Evolutionary conservation across 306 rosid species (phyloP).

Genomic region (Urtica urens): DNA sequence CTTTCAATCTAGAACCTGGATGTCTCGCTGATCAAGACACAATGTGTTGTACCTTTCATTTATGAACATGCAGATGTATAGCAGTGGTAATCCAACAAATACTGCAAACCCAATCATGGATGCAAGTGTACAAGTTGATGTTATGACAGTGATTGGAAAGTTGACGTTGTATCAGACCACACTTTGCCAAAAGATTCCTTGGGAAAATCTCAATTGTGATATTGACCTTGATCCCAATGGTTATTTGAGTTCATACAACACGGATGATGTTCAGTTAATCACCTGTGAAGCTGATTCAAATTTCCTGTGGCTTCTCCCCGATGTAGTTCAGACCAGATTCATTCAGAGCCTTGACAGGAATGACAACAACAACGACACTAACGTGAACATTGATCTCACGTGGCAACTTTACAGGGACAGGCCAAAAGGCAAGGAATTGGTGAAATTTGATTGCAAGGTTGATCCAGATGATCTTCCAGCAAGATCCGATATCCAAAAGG

Average conservation of each 20-base stretch:
- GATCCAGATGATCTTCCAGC: constrained; percentile 46
- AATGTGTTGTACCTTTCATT: constrained; percentile 4
- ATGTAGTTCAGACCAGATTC: constrained; percentile 53
- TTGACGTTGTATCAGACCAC: constrained; percentile 82
- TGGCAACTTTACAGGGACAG: constrained; percentile 78
- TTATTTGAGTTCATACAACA: constrained; percentile 55
- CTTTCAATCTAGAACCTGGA: no score
- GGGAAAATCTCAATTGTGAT: constrained; percentile 43
- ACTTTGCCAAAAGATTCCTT: constrained; percentile 61
- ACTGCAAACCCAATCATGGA: constrained; percentile 93
- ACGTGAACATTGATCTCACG: constrained; percentile 53
- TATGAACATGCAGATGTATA: constrained; percentile 67
- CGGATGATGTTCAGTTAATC: constrained; percentile 77
- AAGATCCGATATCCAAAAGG: constrained; percentile 61
- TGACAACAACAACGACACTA: no score
- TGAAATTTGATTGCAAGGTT: constrained; percentile 34
- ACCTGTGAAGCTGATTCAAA: constrained; percentile 98
- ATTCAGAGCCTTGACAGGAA: constrained; percentile 64
- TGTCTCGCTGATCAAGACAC: no score
- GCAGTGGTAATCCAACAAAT: constrained; percentile 99
- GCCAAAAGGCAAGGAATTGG: constrained; percentile 89
- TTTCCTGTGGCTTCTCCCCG: constrained; percentile 81
- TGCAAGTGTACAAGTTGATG: constrained; percentile 78
- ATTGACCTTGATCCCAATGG: constrained; percentile 49
- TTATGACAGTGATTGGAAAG: constrained; percentile 74